Evolutionary conservation across 164 flowering plant genomes (phyloP).

Genomic region (Stephania japonica): DNA sequence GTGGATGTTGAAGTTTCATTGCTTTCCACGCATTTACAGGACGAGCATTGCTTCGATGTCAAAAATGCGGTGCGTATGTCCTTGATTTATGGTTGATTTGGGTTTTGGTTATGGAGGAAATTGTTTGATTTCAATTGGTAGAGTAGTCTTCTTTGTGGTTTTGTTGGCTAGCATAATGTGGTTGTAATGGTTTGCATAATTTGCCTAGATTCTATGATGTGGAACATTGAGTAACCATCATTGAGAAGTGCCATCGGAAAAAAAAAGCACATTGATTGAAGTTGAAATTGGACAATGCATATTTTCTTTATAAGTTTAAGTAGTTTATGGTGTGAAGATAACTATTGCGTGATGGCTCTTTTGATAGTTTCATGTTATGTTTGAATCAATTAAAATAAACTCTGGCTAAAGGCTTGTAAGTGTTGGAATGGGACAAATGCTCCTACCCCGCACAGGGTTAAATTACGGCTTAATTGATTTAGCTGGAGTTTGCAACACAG

Average conservation of each 20-base stretch:
- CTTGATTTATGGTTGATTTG: not conserved
- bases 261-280: not conserved
- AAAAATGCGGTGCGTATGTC: constrained; percentile 51
- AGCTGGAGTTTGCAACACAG: no score
- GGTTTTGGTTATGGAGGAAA: not conserved
- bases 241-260: not conserved
- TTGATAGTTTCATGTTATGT: not conserved
- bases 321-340: not conserved
- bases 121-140: not conserved
- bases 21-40: constrained; percentile 62
- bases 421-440: not conserved
- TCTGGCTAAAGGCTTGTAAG: not conserved
- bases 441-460: not conserved
- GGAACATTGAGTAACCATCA: not conserved
- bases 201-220: not conserved
- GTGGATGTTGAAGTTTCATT: constrained; percentile 60
- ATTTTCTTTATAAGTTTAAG: not conserved
- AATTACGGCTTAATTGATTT: no score
- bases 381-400: not conserved
- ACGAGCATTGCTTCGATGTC: constrained; percentile 84
- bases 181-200: not conserved
- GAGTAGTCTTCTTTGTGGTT: not conserved
- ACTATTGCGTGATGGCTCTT: not conserved
- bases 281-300: not conserved
- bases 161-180: not conserved